phyloP scores from a whole-genome alignment of 2,329 filamentous ascomycete species.

The Parascedosporium putredinis region DNA sequence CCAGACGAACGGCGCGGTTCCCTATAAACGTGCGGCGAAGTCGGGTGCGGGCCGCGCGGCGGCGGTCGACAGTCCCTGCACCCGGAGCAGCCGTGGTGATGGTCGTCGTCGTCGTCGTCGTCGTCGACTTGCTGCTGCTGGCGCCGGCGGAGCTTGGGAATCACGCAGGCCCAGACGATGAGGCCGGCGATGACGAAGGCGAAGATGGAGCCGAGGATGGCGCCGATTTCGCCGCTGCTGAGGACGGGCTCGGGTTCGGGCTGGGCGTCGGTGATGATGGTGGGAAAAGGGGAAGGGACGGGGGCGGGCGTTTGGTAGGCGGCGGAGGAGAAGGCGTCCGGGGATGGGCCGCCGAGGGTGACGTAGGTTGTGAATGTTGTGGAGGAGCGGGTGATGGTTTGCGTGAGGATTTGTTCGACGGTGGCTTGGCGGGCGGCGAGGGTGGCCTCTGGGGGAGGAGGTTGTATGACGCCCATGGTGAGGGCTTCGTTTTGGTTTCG shows the following conservation, averaged over 20 bases:
- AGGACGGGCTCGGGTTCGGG: conserved; percentile 15
- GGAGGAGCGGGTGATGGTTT: conserved; percentile 22
- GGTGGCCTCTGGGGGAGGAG: background rate
- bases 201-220: conserved; percentile 28
- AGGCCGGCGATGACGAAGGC: conserved; percentile 25
- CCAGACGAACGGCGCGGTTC: background rate
- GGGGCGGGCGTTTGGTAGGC: conserved; percentile 9
- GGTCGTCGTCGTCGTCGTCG: background rate
- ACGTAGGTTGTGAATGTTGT: conserved; percentile 27
- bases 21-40: too few relatives aligned
- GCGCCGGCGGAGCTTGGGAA: background rate
- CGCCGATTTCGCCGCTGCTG: conserved; percentile 27
- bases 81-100: background rate
- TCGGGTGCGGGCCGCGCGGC: too few relatives aligned
- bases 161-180: conserved; percentile 22
- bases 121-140: background rate
- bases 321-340: conserved; percentile 10
- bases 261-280: conserved; percentile 5
- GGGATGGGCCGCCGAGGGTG: conserved; percentile 17
- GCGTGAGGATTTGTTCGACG: conserved; percentile 24
- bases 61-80: too few relatives aligned
- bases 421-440: background rate
- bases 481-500: background rate
- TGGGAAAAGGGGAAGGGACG: conserved; percentile 12
- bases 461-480: background rate